These are phyloP conservation scores for Eleusine coracana DNA, from an alignment of 176 grass and related monocot species.

Conservation along the genomic window DNA sequence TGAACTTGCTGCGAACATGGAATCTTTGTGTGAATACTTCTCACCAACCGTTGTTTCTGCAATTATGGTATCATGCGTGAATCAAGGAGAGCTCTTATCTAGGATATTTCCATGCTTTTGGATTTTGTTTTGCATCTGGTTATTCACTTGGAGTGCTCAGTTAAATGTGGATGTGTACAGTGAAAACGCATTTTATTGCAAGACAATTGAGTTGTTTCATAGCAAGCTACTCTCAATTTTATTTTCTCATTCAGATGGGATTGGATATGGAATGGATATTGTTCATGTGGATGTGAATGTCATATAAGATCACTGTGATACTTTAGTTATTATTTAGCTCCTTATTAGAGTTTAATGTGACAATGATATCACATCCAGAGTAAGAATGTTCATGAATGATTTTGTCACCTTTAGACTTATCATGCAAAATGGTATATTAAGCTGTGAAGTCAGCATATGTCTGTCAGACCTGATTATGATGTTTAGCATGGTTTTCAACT, in stretches of 20 bases:
- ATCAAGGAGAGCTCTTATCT: neutral
- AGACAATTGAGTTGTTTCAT: neutral
- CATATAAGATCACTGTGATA: neutral
- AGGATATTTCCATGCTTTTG: constrained; percentile 9
- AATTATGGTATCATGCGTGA: neutral
- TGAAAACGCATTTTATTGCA: neutral
- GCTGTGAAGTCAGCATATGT: neutral
- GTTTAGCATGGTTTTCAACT: constrained; percentile 21
- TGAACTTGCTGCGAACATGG: neutral
- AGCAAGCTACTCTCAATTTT: neutral
- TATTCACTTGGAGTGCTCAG: neutral
- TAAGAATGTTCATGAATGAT: neutral
- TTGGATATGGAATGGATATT: neutral
- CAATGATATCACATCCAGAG: neutral
- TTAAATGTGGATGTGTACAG: neutral
- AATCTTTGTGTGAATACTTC: neutral
- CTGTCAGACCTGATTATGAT: neutral
- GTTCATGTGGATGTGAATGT: neutral
- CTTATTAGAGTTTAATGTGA: neutral
- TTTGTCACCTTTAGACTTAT: neutral
- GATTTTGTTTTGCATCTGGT: neutral
- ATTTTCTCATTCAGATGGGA: neutral
- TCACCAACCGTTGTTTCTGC: neutral
- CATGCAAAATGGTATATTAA: neutral
- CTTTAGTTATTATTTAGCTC: neutral